These are phyloP conservation scores for Musa itinerans DNA, from an alignment of 176 grass and related monocot species.

Conservation along the genomic window DNA sequence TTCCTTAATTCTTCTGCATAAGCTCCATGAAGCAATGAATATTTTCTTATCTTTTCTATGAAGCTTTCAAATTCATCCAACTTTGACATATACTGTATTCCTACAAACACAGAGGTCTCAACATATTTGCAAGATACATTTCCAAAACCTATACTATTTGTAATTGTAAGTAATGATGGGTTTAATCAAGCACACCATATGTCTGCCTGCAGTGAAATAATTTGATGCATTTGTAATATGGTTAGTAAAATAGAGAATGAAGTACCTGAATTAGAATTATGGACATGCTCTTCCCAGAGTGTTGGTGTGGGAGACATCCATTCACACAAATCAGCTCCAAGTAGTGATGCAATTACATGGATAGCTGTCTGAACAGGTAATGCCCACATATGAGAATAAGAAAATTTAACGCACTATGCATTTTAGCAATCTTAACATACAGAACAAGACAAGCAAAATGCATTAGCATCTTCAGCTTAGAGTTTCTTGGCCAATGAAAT, in stretches of 20 bases:
- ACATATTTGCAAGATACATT: neutral
- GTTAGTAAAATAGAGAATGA: neutral
- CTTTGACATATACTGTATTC: slow-evolving; percentile 74
- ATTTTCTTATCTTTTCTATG: slow-evolving; percentile 78
- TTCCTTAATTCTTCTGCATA: slow-evolving; percentile 41
- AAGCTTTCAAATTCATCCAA: slow-evolving; percentile 94
- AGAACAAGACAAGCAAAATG: neutral
- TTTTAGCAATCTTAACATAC: neutral
- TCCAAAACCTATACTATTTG: neutral
- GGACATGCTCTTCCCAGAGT: slow-evolving; percentile 75
- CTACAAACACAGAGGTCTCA: slow-evolving; percentile 30
- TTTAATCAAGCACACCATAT: neutral
- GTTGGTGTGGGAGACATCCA: slow-evolving; percentile 90
- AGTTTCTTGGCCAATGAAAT: neutral
- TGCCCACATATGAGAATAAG: neutral
- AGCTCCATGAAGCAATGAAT: slow-evolving; percentile 51
- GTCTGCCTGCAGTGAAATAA: neutral
- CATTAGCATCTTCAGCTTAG: neutral
- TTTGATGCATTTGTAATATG: neutral
- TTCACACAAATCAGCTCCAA: slow-evolving; percentile 65
- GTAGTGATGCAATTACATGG: slow-evolving; percentile 49
- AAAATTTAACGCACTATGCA: neutral
- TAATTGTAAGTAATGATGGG: too few species aligned
- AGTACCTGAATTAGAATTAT: slow-evolving; percentile 71
- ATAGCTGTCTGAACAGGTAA: slow-evolving; percentile 48